Evolutionary conservation across 169 alveolate species (phyloP), one percentile per base, ranked within the genome.

Genomic region (Babesia gibsoni): DNA sequence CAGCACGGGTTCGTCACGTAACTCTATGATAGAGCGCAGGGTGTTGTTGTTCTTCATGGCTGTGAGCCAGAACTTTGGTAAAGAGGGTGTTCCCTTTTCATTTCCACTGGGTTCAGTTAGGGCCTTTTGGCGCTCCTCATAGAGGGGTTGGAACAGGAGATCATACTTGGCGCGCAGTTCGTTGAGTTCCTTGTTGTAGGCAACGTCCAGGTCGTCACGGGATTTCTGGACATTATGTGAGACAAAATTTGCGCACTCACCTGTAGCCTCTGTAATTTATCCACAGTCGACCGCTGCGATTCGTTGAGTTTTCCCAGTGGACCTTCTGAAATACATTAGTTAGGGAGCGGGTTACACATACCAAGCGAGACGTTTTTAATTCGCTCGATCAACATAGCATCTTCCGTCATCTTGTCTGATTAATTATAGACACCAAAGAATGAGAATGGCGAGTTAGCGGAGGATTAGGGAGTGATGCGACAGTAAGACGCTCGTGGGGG

Each of bases 11-110:
- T 88, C 92, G 65, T 88, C 92, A 39, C 82, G 89, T 52, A 74
- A 77, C 43, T 88, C 92, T 37, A 88, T 88, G 41, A 88, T 84
- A 49, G 74, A 75, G 50, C 89, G 73, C 66, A 88, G 82, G 2
- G 89, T 79, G 65, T 75, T 88, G 72, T 88, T 88, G 65, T 88
- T 88, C 37, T 84, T 83, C 84, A 88, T 83, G 12, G 92, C 92
- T 48, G 90, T 78, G 36, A 88, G 48, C 92, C 92, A 88, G 75
- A 88, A 88, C 48, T 70, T 84, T n/a, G 92, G 92, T 25, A 88
- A 63, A 33, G 84, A 54, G 32, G 88, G 88, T 2, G 88, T 79
- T 14, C 88, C 88, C 52, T 69, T 52, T 30, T 79, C 83, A 49
- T 23, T 29, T 1, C 88, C 88, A 39, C 58, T 52, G 37, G 88